These are phyloP conservation scores for Boletus huronensis DNA, from an alignment of 768 basidiomycete species.

Conservation along the genomic window DNA sequence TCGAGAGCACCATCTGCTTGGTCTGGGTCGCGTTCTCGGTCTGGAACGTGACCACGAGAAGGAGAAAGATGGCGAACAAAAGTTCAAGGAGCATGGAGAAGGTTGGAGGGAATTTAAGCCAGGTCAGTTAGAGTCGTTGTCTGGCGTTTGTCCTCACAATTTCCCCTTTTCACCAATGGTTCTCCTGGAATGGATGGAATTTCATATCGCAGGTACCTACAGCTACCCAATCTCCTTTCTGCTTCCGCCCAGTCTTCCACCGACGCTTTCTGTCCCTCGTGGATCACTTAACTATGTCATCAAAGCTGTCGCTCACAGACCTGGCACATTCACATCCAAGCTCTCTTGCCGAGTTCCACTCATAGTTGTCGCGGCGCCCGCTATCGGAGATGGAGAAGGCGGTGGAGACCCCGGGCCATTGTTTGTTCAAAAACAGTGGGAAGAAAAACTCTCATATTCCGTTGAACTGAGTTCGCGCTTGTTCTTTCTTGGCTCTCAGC, in stretches of 20 bases:
- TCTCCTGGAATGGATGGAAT: background rate
- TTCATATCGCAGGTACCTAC: slow-evolving; percentile 66
- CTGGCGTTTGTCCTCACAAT: background rate
- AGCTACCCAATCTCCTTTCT: slow-evolving; percentile 93
- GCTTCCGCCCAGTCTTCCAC: slow-evolving; percentile 77
- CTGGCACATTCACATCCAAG: slow-evolving; percentile 81
- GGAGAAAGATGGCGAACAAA: slow-evolving; percentile 19
- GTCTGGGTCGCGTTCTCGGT: slow-evolving; percentile 36
- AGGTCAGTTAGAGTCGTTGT: slow-evolving; percentile 44
- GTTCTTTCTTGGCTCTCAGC: slow-evolving; percentile 68
- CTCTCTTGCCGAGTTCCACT: slow-evolving; percentile 70
- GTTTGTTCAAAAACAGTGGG: slow-evolving; percentile 87
- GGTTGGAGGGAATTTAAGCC: slow-evolving; percentile 89
- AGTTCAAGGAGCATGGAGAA: slow-evolving; percentile 41
- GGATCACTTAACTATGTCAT: slow-evolving; percentile 79
- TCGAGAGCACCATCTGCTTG: slow-evolving; percentile 17
- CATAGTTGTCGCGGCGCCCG: slow-evolving; percentile 67
- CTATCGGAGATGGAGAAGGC: slow-evolving; percentile 76
- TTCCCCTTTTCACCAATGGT: background rate
- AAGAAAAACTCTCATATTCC: slow-evolving; percentile 79
- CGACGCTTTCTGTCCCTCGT: slow-evolving; percentile 68
- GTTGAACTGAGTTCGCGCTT: slow-evolving; percentile 75
- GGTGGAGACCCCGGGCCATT: slow-evolving; percentile 66
- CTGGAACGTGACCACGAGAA: slow-evolving; percentile 16
- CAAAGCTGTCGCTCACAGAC: slow-evolving; percentile 80